Percentiles rank a stretch among this genome's conserved stretches.
Conservation (phyloP, 495 filamentous ascomycete genomes). For the Penicillium pulvis region DNA sequence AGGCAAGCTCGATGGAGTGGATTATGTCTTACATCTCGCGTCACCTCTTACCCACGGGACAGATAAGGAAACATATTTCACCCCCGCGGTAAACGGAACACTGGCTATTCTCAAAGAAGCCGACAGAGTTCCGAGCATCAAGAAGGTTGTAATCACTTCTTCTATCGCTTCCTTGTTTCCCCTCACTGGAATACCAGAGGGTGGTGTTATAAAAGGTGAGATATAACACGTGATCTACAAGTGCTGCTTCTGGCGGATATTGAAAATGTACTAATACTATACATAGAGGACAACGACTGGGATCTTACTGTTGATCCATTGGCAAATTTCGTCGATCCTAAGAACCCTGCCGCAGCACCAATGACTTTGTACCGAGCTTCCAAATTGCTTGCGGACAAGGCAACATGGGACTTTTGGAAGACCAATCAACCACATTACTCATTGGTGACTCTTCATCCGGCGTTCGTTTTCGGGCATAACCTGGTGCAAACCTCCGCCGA, state of each 20-base stretch:
- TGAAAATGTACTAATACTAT: background rate
- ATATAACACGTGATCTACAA: background rate
- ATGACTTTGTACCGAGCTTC: background rate
- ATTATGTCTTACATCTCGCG: background rate
- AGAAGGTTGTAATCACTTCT: constrained; percentile 35
- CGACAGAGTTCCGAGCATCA: constrained; percentile 25
- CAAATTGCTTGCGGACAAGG: background rate
- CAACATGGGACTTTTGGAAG: background rate
- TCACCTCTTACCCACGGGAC: background rate
- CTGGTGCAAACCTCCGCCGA: background rate
- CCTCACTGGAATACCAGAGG: constrained; percentile 19
- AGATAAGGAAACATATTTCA: background rate
- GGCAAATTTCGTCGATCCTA: background rate
- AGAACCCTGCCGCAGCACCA: background rate
- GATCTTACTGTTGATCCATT: background rate
- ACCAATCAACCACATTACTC: background rate
- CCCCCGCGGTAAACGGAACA: background rate
- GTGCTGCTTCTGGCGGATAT: background rate
- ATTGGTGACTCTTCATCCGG: background rate
- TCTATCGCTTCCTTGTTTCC: constrained; percentile 32
- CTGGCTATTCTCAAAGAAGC: constrained; percentile 13
- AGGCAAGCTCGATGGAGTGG: background rate
- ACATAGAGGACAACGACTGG: background rate
- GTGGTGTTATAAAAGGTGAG: constrained; percentile 25
- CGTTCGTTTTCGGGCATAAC: background rate